phyloP scores from a whole-genome alignment of 331 rosid genomes.

The Telfairia occidentalis region DNA sequence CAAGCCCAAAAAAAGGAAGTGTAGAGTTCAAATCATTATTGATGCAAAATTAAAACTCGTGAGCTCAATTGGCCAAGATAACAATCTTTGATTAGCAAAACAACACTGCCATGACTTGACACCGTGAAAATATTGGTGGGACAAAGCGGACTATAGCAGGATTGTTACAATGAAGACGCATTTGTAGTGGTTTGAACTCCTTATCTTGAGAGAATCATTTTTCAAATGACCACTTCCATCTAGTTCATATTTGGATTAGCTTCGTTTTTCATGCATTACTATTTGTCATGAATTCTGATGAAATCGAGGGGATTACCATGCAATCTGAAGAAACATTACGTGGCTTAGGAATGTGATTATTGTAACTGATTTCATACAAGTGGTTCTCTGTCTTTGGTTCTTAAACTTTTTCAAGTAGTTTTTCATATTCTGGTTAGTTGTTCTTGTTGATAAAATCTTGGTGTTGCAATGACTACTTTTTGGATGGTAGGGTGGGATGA shows the following conservation, averaged over 20 bases:
- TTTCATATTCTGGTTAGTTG: background rate
- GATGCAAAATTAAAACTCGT: background rate
- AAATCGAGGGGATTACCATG: background rate
- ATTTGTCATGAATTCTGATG: background rate
- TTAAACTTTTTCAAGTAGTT: background rate
- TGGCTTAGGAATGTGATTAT: background rate
- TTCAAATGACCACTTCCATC: background rate
- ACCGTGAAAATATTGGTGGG: background rate
- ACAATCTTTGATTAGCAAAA: background rate
- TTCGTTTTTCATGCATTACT: background rate
- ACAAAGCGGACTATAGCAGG: background rate
- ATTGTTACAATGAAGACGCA: background rate
- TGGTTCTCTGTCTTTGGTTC: background rate
- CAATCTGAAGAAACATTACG: background rate
- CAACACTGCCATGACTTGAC: background rate
- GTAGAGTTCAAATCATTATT: background rate
- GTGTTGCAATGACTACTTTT: background rate
- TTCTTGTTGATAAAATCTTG: background rate
- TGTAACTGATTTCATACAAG: background rate
- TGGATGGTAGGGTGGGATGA: conserved; percentile 68
- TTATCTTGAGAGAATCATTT: background rate
- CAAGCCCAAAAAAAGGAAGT: too few species aligned
- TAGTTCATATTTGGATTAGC: background rate
- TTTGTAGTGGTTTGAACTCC: background rate
- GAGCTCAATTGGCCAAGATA: background rate